These are phyloP conservation scores for Castanea sativa DNA, from an alignment of 306 rosid genomes.

Conservation along the genomic window DNA sequence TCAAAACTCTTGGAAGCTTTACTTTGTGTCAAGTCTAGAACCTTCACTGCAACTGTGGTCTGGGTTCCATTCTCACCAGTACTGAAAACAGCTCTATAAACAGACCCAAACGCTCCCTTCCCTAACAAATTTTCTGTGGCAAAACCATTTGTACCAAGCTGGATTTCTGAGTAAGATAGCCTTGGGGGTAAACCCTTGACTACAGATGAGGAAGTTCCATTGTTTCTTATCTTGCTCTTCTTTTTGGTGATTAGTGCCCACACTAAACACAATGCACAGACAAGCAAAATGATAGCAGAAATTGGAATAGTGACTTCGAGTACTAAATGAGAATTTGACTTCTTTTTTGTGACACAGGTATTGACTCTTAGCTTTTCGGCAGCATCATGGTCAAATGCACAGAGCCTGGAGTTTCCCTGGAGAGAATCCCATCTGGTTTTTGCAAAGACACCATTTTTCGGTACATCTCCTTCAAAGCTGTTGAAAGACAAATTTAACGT, in stretches of 20 bases:
- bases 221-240: neutral
- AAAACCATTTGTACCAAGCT: no score
- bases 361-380: constrained; percentile 14
- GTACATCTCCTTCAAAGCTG: constrained; percentile 41
- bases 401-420: constrained; percentile 33
- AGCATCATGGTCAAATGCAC: constrained; percentile 26
- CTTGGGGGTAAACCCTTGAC: neutral
- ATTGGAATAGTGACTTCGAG: neutral
- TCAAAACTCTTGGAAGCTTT: no score
- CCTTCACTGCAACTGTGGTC: no score
- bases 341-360: neutral
- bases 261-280: neutral
- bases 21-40: no score
- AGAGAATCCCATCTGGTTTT: constrained; percentile 30
- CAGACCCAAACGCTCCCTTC: no score
- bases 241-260: neutral
- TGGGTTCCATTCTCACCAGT: no score
- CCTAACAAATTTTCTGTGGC: no score
- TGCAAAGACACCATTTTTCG: constrained; percentile 28
- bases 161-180: no score
- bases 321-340: neutral
- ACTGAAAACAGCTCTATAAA: no score
- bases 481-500: constrained; percentile 41
- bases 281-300: neutral
- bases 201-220: neutral